These are phyloP conservation scores for Rhizophora apiculata DNA, from an alignment of 345 rosid species.

Conservation along the genomic window DNA sequence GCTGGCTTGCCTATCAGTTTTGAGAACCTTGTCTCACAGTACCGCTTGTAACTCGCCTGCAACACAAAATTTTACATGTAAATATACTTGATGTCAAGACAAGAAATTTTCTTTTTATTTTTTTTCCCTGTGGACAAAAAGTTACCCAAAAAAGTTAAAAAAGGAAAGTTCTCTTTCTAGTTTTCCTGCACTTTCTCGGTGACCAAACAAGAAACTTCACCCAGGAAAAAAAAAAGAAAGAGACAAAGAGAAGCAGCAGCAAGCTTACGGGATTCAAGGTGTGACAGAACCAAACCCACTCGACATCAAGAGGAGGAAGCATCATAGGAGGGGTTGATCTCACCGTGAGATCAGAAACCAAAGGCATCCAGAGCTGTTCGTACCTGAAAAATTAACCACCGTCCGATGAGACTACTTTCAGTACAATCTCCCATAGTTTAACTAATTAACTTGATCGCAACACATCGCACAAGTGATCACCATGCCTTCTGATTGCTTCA, in stretches of 20 bases:
- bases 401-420: conserved; percentile 13
- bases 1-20: conserved; percentile 72
- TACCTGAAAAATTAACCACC: conserved; percentile 44
- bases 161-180: background rate
- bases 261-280: conserved; percentile 70
- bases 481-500: conserved; percentile 78
- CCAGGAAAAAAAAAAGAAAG: background rate
- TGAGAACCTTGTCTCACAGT: conserved; percentile 73
- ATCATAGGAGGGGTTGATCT: conserved; percentile 59
- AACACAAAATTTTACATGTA: background rate
- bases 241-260: background rate
- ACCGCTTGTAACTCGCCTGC: conserved; percentile 63
- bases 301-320: conserved; percentile 86
- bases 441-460: too few relatives aligned
- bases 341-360: conserved; percentile 68
- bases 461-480: background rate
- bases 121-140: background rate
- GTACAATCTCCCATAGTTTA: background rate
- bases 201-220: conserved; percentile 25
- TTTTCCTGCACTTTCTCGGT: conserved; percentile 20
- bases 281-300: conserved; percentile 98
- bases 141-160: background rate
- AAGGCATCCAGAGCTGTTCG: conserved; percentile 94
- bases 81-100: background rate
- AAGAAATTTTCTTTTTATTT: too few relatives aligned